Base-by-base conservation (phyloP, 2,329 filamentous ascomycete species). In the Colletotrichum euphorbiae region DNA sequence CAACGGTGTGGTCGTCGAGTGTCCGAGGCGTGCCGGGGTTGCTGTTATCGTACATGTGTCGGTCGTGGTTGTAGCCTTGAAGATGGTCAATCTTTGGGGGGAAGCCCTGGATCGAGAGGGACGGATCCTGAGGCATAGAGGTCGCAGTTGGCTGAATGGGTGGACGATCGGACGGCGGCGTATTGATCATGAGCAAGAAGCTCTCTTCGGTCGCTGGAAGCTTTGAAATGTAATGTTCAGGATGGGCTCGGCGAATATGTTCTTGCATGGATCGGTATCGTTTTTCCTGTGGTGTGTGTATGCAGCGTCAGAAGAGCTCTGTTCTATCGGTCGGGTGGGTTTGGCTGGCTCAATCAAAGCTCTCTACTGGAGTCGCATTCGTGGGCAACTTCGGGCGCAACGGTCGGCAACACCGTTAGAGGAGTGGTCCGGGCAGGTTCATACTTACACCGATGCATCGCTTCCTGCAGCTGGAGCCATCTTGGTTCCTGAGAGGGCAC, bases 261-360 rank as follows among this genome's bases (percentile, higher is more conserved):
- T 99, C 96, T 82, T 98, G 96, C 93, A 99, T 98, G 71, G 95
- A 98, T 80, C 96, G 94, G 83, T 94, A 99, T 74, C 93, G 89
- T 82, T 97, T 97, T 84, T 97, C 93, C 93, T 97, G 81, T 79
- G 73, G 51, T 57, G 59, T 57, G 65, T 46, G 17, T 33, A 72
- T 11, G 24, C 15, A 72, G 62, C 56, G 67, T 69, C 72, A 72
- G 70, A 70, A 64, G 64, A 69, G 63, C 73, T 76, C 31, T 38
- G 15, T 36, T 33, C n/a, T 31, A 24, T 60, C 19, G 19, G 46
- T 46, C 60, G 58, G 59, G 55, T 28, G 59, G 62, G 38, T 55
- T 52, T 65, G 54, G 54, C 13, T 38, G 46, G 36, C 31, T 54
- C 59, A 55, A 66, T 56, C 33, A 59, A 48, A 66, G 66, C 61